These are phyloP conservation scores for Podospora appendiculata DNA, from an alignment of 495 filamentous ascomycete species.

Conservation along the genomic window DNA sequence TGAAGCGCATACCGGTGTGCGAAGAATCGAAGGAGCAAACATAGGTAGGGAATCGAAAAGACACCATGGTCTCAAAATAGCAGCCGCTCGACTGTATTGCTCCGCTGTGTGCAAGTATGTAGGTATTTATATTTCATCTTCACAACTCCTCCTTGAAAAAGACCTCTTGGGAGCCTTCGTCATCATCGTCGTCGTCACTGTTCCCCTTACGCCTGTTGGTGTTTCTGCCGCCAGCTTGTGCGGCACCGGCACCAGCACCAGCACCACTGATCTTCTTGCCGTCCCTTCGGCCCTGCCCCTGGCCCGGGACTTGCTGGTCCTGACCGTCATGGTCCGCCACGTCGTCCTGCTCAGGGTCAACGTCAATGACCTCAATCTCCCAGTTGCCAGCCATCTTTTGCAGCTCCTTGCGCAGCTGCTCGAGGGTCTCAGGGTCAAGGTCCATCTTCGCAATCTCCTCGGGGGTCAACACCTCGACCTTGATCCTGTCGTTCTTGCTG, in stretches of 20 bases:
- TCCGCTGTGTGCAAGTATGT: too few relatives aligned
- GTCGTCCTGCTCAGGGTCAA: slow-evolving; percentile 41
- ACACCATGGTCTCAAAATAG: too few relatives aligned
- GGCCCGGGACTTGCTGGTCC: neutral
- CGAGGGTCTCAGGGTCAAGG: slow-evolving; percentile 59
- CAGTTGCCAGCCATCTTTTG: slow-evolving; percentile 33
- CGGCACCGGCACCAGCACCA: neutral
- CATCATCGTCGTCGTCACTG: slow-evolving; percentile 10
- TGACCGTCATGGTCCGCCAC: slow-evolving; percentile 25
- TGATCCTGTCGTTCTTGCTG: slow-evolving; percentile 44
- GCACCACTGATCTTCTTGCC: neutral
- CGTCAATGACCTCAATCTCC: slow-evolving; percentile 43
- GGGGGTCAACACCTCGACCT: slow-evolving; percentile 43
- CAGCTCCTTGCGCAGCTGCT: slow-evolving; percentile 53
- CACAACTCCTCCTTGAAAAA: slow-evolving; percentile 40
- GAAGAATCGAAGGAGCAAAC: too few relatives aligned
- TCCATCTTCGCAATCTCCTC: slow-evolving; percentile 62
- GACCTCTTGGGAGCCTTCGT: slow-evolving; percentile 36
- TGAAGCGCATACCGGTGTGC: too few relatives aligned
- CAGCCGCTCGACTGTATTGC: too few relatives aligned
- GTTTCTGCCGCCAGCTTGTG: too few relatives aligned
- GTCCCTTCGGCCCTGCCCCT: neutral
- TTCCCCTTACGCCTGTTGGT: neutral
- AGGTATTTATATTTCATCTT: slow-evolving; percentile 7
- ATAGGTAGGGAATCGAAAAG: too few relatives aligned